Percentiles rank a stretch among this genome's conserved stretches.
Conservation (phyloP, 2,329 filamentous ascomycete species). For the Bipolaris cookei region DNA sequence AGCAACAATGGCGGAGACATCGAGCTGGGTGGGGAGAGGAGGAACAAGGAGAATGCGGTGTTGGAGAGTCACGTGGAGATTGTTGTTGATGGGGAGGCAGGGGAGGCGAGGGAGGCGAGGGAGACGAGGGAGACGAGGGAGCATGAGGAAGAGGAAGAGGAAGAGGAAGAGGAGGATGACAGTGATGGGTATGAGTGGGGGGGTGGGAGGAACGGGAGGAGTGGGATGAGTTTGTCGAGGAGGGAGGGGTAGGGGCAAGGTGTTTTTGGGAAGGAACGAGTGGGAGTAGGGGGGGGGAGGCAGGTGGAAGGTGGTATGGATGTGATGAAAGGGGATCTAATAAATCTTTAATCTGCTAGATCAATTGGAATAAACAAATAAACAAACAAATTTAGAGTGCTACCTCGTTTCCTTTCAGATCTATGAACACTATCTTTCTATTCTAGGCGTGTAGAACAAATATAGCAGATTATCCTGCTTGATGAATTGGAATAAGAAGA, state of each 20-base stretch:
- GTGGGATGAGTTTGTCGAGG: constrained; percentile 20
- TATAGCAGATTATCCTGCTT: no score
- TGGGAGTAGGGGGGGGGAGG: no score
- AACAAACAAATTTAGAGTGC: no score
- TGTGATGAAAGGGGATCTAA: no score
- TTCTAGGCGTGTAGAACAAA: no score
- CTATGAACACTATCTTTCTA: no score
- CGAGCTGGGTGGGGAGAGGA: constrained; percentile 10
- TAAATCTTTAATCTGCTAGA: no score
- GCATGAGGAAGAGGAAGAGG: constrained; percentile 9
- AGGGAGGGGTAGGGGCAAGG: neutral
- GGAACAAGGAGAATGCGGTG: constrained; percentile 33
- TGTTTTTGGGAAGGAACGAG: no score
- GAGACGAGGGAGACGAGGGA: constrained; percentile 19
- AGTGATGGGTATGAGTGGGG: constrained; percentile 18
- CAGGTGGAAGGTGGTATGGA: no score
- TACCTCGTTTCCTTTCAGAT: no score
- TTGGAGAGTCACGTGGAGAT: constrained; percentile 36
- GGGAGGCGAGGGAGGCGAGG: constrained; percentile 3
- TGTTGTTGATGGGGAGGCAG: constrained; percentile 23
- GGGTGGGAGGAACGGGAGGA: constrained; percentile 15
- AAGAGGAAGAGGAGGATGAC: constrained; percentile 4
- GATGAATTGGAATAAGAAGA: no score
- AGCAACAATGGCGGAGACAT: constrained; percentile 17
- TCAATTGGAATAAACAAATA: no score